Evolutionary conservation across 139 green algal species (phyloP).

Genomic region (Micractinium conductrix): DNA sequence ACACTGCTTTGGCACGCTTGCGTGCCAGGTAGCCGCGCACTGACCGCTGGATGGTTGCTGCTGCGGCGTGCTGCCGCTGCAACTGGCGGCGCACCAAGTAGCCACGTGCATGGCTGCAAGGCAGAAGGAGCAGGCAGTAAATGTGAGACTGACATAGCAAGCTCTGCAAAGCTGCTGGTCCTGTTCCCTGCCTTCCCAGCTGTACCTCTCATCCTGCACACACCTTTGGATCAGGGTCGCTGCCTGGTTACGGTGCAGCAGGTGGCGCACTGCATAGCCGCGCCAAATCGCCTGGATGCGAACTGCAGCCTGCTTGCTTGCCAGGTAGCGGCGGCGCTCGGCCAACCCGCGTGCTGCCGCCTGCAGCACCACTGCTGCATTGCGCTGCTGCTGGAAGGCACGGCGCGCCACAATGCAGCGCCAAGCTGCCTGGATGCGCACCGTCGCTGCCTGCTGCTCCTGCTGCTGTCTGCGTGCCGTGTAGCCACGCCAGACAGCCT

Average conservation of each 20-base stretch:
- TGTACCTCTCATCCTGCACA: background rate
- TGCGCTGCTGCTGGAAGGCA: background rate
- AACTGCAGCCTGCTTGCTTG: background rate
- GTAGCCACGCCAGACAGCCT: slow-evolving; percentile 8
- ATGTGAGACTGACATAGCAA: background rate
- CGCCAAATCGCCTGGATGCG: slow-evolving; percentile 46
- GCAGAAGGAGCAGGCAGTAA: background rate
- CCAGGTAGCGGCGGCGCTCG: slow-evolving; percentile 9
- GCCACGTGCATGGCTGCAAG: slow-evolving; percentile 38
- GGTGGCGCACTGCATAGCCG: slow-evolving; percentile 6
- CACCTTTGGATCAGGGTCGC: slow-evolving; percentile 24
- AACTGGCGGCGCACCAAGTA: slow-evolving; percentile 27
- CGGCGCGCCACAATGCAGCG: slow-evolving; percentile 4
- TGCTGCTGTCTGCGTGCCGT: slow-evolving; percentile 33
- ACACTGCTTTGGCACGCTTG: slow-evolving; percentile 9
- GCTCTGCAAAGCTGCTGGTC: no score
- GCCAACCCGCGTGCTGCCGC: slow-evolving; percentile 21
- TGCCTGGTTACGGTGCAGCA: slow-evolving; percentile 9
- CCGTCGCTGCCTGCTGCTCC: slow-evolving; percentile 43
- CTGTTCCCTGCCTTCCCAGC: no score
- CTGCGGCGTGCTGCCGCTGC: slow-evolving; percentile 28
- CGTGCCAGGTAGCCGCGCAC: slow-evolving; percentile 51
- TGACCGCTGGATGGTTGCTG: slow-evolving; percentile 49
- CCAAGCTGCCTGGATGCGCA: slow-evolving; percentile 43
- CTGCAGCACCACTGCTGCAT: slow-evolving; percentile 51